These are phyloP conservation scores for Dissophora ornata DNA, from an alignment of 192 early-diverging fungal genomes.

Conservation along the genomic window DNA sequence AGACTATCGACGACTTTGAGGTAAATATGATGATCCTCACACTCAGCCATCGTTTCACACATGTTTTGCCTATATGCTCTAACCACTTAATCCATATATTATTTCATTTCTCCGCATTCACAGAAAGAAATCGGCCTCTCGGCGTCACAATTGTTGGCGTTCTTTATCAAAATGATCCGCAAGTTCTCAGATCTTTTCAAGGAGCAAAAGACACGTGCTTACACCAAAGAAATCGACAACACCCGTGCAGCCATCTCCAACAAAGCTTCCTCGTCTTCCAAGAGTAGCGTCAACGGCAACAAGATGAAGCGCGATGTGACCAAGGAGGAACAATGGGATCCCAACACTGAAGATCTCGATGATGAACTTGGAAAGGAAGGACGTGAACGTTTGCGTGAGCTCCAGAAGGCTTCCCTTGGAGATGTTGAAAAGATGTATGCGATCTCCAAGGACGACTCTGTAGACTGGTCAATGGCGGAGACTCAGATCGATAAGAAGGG, in stretches of 20 bases:
- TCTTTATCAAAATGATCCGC: constrained; percentile 94
- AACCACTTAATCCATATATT: too few species aligned
- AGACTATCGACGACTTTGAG: constrained; percentile 87
- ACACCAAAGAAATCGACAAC: constrained; percentile 55
- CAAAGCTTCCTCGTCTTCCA: constrained; percentile 2
- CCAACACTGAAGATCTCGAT: constrained; percentile 77
- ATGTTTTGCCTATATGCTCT: too few species aligned
- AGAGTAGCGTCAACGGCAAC: constrained; percentile 19
- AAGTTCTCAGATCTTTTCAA: constrained; percentile 81
- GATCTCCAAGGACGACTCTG: constrained; percentile 47
- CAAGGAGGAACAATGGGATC: constrained; percentile 92
- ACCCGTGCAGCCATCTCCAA: constrained; percentile 54
- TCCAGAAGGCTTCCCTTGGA: constrained; percentile 32
- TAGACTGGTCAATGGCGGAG: constrained; percentile 81
- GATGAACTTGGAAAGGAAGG: constrained; percentile 90
- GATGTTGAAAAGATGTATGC: constrained; percentile 40
- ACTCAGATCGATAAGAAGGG: constrained; percentile 70
- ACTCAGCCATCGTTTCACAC: too few species aligned
- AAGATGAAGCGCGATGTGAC: constrained; percentile 61
- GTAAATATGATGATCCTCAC: constrained; percentile 10
- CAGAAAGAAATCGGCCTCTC: constrained; percentile 87
- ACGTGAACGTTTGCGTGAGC: constrained; percentile 76
- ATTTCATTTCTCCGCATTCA: too few species aligned
- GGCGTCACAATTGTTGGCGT: constrained; percentile 86
- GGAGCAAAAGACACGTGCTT: constrained; percentile 65